These are phyloP conservation scores for Cubamyces sp. DNA, from an alignment of 768 basidiomycete species.

Conservation along the genomic window DNA sequence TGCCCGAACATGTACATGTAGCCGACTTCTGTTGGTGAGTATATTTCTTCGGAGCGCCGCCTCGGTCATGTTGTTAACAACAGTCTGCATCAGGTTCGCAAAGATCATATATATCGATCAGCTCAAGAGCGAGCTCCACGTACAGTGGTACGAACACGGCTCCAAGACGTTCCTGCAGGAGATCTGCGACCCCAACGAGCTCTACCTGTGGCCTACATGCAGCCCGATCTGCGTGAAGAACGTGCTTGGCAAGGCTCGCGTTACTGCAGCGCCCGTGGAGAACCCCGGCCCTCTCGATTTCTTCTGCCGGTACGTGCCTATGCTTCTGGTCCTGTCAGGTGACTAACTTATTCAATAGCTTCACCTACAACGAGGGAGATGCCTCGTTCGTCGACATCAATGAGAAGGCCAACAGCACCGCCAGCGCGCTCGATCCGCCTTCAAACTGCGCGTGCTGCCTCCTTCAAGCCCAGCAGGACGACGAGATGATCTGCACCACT, in stretches of 20 bases:
- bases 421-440: constrained; percentile 37
- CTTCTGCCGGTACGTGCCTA: constrained; percentile 55
- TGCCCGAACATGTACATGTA: constrained; percentile 46
- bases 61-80: background rate
- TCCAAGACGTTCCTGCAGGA: constrained; percentile 63
- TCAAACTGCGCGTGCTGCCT: constrained; percentile 60
- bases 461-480: constrained; percentile 36
- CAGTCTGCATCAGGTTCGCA: constrained; percentile 58
- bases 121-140: constrained; percentile 51
- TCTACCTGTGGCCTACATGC: constrained; percentile 65
- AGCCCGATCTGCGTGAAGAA: constrained; percentile 40
- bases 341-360: constrained; percentile 39
- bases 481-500: constrained; percentile 37
- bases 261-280: constrained; percentile 29
- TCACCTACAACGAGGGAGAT: constrained; percentile 49
- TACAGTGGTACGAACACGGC: constrained; percentile 79
- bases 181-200: constrained; percentile 62
- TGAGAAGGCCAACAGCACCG: constrained; percentile 30
- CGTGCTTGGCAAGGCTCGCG: constrained; percentile 55
- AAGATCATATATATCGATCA: constrained; percentile 58
- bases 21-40: constrained; percentile 68
- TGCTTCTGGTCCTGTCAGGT: background rate
- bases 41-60: background rate
- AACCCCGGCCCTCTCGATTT: constrained; percentile 44
- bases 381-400: constrained; percentile 53